phyloP scores from a whole-genome alignment of 257 asterid species.

The Solanum medicagineum region DNA sequence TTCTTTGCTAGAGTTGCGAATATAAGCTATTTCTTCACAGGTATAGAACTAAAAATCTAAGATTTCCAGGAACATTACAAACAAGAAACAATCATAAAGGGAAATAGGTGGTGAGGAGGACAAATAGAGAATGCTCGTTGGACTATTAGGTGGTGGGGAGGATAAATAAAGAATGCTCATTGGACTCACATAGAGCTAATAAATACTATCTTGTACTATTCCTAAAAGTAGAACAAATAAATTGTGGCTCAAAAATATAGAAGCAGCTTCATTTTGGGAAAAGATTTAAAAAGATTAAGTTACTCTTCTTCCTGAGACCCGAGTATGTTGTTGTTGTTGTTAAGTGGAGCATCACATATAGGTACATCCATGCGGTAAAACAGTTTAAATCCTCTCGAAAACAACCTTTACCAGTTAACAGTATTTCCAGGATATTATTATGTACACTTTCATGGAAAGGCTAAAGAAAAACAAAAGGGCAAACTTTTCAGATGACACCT shows the following conservation, averaged over 20 bases:
- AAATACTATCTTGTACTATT: neutral
- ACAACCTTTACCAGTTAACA: neutral
- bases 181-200: neutral
- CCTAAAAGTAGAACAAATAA: neutral
- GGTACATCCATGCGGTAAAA: neutral
- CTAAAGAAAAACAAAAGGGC: neutral
- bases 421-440: too few relatives aligned
- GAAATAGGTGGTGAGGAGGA: neutral
- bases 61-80: neutral
- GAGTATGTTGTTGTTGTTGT: too few relatives aligned
- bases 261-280: neutral
- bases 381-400: neutral
- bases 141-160: neutral
- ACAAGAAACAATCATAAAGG: neutral
- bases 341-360: neutral
- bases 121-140: neutral
- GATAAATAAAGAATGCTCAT: neutral
- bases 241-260: neutral
- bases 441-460: neutral
- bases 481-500: neutral
- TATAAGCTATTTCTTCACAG: neutral
- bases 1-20: neutral
- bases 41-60: neutral
- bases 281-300: neutral
- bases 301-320: neutral